Evolutionary conservation across 23 red algal species (phyloP), one percentile per base, ranked within the genome.

Genomic region (Cyanidiococcus yangmingshanensis): DNA sequence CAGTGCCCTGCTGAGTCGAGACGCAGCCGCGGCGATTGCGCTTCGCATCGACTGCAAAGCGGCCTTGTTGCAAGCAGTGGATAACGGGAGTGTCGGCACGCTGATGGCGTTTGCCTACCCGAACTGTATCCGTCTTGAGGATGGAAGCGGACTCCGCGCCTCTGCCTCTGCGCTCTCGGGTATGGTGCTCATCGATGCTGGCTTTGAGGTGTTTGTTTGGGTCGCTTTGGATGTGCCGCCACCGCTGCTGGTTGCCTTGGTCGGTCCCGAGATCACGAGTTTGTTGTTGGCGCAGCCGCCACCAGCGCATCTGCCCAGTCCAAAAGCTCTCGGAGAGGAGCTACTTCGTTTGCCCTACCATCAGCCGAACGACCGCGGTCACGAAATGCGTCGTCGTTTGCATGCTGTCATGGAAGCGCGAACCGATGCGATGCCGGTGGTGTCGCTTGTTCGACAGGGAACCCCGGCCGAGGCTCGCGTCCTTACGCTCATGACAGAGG

Each of bases 1-100:
- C 54, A 85, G 77, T 0, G 68, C 80, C 7, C 45, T 91, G 39
- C 75, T 98, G 45, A 85, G 82, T 77, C 88, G 94, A 2, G 94
- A 98, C 59, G 76, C 88, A 0, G 75, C 82, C 36, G 82, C 76
- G 26, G 88, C 85, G 59, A 87, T 89, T 51, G 77, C 81, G 36
- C 82, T 91, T 59, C 86, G 87, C 0, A 81, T 91, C 74, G 94
- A 98, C 68, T 88, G 90, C 79, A 98, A 98, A 76, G 50, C 88
- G 40, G 82, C 83, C 31, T 82, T 98, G 27, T 40, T 85, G 1
- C 86, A 86, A 15, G 51, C 76, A 1, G 59, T 91, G 24, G 86
- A 98, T 35, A 76, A 67, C 26, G 84, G 88, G 75, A 82, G 82
- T 75, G 74, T 84, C 1, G 68, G 84, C 36, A 59, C 82, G 26